phyloP scores from a whole-genome alignment of 805 yeast genomes.

The Lipomyces yamadae region DNA sequence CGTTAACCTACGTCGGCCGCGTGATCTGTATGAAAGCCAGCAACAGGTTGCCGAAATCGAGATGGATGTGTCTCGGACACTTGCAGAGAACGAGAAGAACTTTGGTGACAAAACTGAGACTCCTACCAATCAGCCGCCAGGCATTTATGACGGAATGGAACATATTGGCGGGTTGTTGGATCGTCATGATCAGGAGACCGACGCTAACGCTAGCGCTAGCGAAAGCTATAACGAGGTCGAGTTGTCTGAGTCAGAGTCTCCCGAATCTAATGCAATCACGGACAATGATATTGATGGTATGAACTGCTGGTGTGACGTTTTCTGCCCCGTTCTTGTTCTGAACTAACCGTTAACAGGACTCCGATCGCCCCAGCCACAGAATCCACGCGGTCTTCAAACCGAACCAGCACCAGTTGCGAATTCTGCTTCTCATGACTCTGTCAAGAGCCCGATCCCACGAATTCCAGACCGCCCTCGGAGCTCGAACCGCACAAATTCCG shows the following conservation, averaged over 20 bases:
- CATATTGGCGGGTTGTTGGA: conserved; percentile 26
- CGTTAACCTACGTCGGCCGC: conserved; percentile 19
- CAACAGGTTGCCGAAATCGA: conserved; percentile 34
- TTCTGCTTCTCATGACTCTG: conserved; percentile 53
- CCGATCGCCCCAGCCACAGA: conserved; percentile 1
- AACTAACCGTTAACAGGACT: not conserved
- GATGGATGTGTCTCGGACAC: conserved; percentile 32
- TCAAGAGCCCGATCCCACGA: conserved; percentile 19
- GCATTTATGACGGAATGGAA: conserved; percentile 30
- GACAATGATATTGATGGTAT: not conserved
- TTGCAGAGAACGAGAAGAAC: conserved; percentile 30
- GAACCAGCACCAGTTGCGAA: conserved; percentile 48
- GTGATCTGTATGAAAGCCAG: conserved; percentile 19
- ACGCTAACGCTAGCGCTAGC: conserved; percentile 7
- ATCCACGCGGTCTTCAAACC: not conserved
- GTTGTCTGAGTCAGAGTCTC: conserved; percentile 11
- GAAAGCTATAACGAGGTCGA: conserved; percentile 25
- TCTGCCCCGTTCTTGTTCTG: not conserved
- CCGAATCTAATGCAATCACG: not conserved
- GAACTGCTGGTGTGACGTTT: not conserved
- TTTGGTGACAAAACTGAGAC: not conserved
- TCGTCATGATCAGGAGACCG: conserved; percentile 7
- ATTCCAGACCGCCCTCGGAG: conserved; percentile 24
- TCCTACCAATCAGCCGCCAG: not conserved
- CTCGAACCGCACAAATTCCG: conserved; percentile 1